These are phyloP conservation scores for Suillus subalutaceus DNA, from an alignment of 768 basidiomycete genomes.

Conservation along the genomic window DNA sequence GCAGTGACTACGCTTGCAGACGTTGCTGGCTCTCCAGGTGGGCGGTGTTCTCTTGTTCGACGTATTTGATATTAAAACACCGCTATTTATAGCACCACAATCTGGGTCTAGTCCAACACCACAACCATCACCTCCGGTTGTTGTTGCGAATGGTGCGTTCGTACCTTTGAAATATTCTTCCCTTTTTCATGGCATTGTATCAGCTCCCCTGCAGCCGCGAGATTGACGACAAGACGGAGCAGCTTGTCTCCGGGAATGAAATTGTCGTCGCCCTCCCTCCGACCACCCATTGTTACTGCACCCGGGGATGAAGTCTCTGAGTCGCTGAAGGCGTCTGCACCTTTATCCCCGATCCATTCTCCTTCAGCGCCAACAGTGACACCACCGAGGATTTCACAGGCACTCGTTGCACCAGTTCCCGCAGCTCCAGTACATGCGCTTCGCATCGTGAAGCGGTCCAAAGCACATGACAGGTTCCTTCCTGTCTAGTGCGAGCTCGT, in stretches of 20 bases:
- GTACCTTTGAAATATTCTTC: neutral
- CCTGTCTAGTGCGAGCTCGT: constrained; percentile 14
- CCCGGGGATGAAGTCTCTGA: neutral
- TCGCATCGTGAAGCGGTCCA: constrained; percentile 32
- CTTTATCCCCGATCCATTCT: neutral
- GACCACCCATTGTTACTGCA: neutral
- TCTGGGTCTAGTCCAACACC: neutral
- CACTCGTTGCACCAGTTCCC: constrained; percentile 17
- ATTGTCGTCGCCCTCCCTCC: neutral
- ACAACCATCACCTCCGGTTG: neutral
- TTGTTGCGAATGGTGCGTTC: neutral
- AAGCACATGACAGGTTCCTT: constrained; percentile 25
- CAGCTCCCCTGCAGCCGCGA: neutral
- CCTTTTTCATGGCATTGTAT: neutral
- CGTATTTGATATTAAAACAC: neutral
- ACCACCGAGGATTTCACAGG: constrained; percentile 7
- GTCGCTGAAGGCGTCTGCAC: neutral
- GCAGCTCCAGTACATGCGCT: constrained; percentile 29
- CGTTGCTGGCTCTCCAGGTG: neutral
- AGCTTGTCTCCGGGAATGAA: constrained; percentile 7
- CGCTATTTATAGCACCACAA: neutral
- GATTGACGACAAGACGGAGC: neutral
- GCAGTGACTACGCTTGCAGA: neutral
- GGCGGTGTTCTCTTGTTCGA: neutral
- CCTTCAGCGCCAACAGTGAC: neutral